Percentiles rank a stretch among this genome's conserved stretches.
Conservation (phyloP, 495 filamentous ascomycete genomes). For the Astrothelium subdiscretum region DNA sequence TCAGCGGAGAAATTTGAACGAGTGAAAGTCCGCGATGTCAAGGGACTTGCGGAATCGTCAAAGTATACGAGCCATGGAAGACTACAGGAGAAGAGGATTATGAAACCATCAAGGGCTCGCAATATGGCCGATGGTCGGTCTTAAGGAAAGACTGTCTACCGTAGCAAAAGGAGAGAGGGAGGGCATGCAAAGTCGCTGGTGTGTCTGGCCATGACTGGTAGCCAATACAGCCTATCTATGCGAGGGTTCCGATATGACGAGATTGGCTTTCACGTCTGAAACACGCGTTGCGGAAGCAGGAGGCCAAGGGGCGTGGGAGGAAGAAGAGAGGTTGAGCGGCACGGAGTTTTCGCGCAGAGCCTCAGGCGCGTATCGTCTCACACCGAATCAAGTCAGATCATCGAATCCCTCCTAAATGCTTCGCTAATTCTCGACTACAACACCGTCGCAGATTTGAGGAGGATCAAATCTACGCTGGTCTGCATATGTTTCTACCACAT, state of each 20-base stretch:
- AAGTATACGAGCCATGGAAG: neutral
- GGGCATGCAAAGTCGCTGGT: neutral
- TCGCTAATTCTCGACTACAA: neutral
- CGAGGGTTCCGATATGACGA: neutral
- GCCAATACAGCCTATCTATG: neutral
- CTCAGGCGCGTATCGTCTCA: neutral
- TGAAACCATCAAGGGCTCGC: neutral
- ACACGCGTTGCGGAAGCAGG: neutral
- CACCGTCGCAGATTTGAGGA: neutral
- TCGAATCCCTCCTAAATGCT: neutral
- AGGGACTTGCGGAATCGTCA: neutral
- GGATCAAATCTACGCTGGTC: neutral
- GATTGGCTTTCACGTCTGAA: neutral
- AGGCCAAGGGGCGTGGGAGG: neutral
- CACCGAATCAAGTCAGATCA: neutral
- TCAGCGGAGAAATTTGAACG: neutral
- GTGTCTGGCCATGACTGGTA: neutral
- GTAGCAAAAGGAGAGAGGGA: neutral
- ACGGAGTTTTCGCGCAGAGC: neutral
- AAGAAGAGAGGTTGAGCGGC: neutral
- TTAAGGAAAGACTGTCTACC: neutral
- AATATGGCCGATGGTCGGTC: neutral
- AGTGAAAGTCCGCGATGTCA: neutral
- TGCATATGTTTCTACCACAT: neutral
- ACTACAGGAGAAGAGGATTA: neutral